phyloP scores from a whole-genome alignment of 495 filamentous ascomycete species.

The Patellaria atrata region DNA sequence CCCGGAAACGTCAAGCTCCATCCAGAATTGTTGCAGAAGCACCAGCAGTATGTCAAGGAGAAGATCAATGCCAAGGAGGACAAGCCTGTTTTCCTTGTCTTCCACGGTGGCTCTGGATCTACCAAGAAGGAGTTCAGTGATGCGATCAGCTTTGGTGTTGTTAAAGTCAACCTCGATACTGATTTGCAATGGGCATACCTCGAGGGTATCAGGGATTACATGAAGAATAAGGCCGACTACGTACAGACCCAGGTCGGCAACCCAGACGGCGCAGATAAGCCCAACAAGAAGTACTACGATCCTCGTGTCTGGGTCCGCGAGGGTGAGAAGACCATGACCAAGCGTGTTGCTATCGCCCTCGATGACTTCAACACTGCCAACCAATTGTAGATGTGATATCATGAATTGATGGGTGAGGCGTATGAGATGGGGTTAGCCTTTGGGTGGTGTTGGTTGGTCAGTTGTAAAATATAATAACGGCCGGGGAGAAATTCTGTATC shows the following conservation, averaged over 20 bases:
- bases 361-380: conserved; percentile 83
- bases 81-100: conserved; percentile 97
- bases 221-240: conserved; percentile 92
- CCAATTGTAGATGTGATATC: conserved; percentile 64
- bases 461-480: no score
- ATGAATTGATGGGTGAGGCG: no score
- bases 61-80: conserved; percentile 47
- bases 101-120: conserved; percentile 93
- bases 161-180: conserved; percentile 97
- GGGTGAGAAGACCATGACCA: conserved; percentile 93
- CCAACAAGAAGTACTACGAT: conserved; percentile 98
- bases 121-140: conserved; percentile 74
- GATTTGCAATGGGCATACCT: conserved; percentile 81
- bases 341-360: conserved; percentile 64
- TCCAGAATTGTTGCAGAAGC: conserved; percentile 84
- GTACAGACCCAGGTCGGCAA: conserved; percentile 74
- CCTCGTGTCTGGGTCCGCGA: conserved; percentile 73
- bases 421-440: no score
- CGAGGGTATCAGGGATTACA: conserved; percentile 80
- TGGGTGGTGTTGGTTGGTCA: no score
- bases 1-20: conserved; percentile 94
- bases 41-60: conserved; percentile 81
- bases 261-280: conserved; percentile 89
- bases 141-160: conserved; percentile 82
- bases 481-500: no score